A percentile compares a stretch with the other conserved stretches of the same genome.
Evolutionary conservation across 345 rosid species (phyloP).

Genomic region (Hibiscus mutabilis): DNA sequence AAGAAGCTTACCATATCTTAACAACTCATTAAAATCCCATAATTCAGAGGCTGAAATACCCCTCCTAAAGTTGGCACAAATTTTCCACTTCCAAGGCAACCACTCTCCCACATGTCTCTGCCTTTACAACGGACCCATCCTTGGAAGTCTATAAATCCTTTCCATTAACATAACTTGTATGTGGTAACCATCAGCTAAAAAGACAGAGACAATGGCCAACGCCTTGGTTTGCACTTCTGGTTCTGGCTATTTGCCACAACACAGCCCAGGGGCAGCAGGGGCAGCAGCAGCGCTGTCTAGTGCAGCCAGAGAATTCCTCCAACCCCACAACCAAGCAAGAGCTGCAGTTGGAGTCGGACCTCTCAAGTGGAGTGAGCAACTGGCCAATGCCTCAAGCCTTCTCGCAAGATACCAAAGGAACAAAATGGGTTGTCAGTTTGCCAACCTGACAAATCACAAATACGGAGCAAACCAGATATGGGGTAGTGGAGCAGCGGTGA

Average conservation of each 20-base stretch:
- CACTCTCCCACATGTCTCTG: neutral
- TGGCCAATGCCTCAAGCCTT: slow-evolving; percentile 44
- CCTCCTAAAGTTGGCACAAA: neutral
- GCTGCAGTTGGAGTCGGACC: slow-evolving; percentile 57
- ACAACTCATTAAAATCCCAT: neutral
- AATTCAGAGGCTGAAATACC: neutral
- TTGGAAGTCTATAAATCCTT: neutral
- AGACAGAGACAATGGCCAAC: slow-evolving; percentile 24
- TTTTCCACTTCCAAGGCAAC: neutral
- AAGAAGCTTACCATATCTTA: too few species aligned
- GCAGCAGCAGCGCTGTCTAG: slow-evolving; percentile 18
- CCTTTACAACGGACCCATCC: too few species aligned
- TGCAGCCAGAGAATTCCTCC: slow-evolving; percentile 46
- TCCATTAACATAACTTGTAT: neutral
- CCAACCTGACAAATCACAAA: slow-evolving; percentile 40
- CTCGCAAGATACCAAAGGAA: slow-evolving; percentile 59
- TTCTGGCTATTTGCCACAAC: slow-evolving; percentile 23
- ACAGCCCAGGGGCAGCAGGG: slow-evolving; percentile 13
- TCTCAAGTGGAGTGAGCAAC: slow-evolving; percentile 53
- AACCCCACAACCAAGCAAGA: slow-evolving; percentile 73
- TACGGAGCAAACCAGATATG: slow-evolving; percentile 74
- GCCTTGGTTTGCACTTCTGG: slow-evolving; percentile 25
- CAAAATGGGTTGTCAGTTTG: slow-evolving; percentile 61
- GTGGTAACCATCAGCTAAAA: neutral
- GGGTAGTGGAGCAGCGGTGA: slow-evolving; percentile 44